Evolutionary conservation across 2,329 filamentous ascomycete species (phyloP), one percentile per base, ranked within the genome.

Genomic region (Cladosporium oxysporum): DNA sequence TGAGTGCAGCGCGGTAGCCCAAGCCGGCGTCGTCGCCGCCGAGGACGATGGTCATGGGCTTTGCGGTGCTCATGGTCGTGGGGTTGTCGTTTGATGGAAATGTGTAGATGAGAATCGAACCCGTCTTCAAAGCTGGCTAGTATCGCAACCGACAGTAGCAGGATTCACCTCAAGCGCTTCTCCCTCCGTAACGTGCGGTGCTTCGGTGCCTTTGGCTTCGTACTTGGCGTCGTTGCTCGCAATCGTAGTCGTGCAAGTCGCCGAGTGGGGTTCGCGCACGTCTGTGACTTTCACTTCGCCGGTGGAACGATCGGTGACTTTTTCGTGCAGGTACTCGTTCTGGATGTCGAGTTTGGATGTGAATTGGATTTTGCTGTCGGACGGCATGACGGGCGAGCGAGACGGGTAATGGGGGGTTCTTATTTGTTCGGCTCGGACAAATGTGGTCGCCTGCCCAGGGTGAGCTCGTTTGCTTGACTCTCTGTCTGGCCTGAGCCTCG

Each of bases 1-100:
- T 91, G 81, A 96, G 89, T 71, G 87, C 86, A 76, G 88, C 87
- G 79, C 94, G 95, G 86, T 95, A 95, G 71, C 80, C 81, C 73
- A 90, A 85, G 75, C 92, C 92, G 67, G 91, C 91, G 72, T 92
- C 90, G 76, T 90, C 87, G 76, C 84, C 83, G 77, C 86, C 87
- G 72, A 90, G 83, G 73, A 84, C 87, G 72, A 90, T 86, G 75
- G 85, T 84, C 57, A 76, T 67, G 49, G 69, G 69, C 52, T 64
- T 61, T 66, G 64, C 65, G 61, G 70, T 58, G 58, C 69, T 59
- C 71, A 71, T 75, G 12, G 44, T 70, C 65, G 64, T 7, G 50
- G 49, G 53, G 52, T 29, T 58, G 50, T 52, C 21, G 58, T 47
- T 47, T 28, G 10, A 3, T n/a, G n/a, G n/a, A 26, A 44, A 6